Conservation (phyloP, 2,329 filamentous ascomycete species). For the Albophoma yamanashiensis region DNA sequence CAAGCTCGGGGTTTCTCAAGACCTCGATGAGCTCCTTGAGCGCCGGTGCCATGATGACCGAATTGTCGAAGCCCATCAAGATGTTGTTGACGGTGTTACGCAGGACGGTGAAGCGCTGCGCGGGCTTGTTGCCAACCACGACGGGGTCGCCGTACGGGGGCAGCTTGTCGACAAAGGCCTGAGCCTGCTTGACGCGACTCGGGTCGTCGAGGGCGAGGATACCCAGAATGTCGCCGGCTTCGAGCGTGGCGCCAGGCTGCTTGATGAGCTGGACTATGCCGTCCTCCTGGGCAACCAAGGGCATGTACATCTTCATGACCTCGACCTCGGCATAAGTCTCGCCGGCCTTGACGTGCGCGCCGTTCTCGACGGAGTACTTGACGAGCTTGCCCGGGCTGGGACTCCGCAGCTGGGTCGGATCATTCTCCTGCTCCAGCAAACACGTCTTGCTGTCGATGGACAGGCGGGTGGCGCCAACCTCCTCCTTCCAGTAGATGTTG, state of each 20-base stretch:
- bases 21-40: conserved; percentile 86
- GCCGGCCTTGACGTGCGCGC: conserved; percentile 82
- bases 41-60: conserved; percentile 83
- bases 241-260: conserved; percentile 94
- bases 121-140: conserved; percentile 80
- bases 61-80: conserved; percentile 89
- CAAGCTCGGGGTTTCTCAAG: conserved; percentile 77
- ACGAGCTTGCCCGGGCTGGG: conserved; percentile 96
- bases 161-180: conserved; percentile 85
- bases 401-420: conserved; percentile 90
- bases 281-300: conserved; percentile 85
- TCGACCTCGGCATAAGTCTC: conserved; percentile 95
- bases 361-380: conserved; percentile 95
- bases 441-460: conserved; percentile 98
- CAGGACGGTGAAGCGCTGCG: conserved; percentile 74
- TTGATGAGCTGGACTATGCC: conserved; percentile 97
- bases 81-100: conserved; percentile 77
- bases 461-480: conserved; percentile 87
- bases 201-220: conserved; percentile 94
- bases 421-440: conserved; percentile 95
- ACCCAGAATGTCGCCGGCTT: conserved; percentile 97
- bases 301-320: conserved; percentile 99
- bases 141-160: conserved; percentile 79
- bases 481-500: conserved; percentile 99
- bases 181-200: conserved; percentile 89